Evolutionary conservation across 2,329 filamentous ascomycete species (phyloP).

Genomic region (Trichoderma sp.): DNA sequence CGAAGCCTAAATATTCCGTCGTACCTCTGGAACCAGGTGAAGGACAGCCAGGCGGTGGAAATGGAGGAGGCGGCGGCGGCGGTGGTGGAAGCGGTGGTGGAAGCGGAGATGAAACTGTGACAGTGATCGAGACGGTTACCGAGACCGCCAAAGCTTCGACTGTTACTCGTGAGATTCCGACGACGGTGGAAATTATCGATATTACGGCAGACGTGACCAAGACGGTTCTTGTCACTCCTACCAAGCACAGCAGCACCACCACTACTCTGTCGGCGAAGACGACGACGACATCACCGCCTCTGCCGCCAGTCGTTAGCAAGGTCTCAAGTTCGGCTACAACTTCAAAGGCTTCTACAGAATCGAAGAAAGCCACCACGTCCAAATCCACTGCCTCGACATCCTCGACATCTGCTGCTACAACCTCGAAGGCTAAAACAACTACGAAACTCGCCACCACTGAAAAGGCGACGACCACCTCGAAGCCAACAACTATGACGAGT

Average conservation of each 20-base stretch:
- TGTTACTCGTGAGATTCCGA: constrained; percentile 37
- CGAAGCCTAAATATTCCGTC: constrained; percentile 45
- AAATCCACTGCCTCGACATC: constrained; percentile 12
- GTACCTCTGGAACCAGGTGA: constrained; percentile 44
- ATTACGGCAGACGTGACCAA: constrained; percentile 35
- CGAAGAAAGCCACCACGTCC: background rate
- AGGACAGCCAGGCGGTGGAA: constrained; percentile 33
- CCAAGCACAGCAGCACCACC: constrained; percentile 8
- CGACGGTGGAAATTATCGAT: constrained; percentile 41
- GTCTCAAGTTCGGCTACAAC: background rate
- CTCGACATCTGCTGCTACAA: background rate
- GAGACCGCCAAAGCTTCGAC: constrained; percentile 37
- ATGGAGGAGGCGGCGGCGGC: constrained; percentile 25
- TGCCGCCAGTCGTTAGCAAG: background rate
- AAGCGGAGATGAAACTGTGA: constrained; percentile 36
- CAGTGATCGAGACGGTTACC: constrained; percentile 43
- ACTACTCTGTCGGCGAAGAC: background rate
- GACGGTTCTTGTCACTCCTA: constrained; percentile 38
- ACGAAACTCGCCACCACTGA: constrained; percentile 4
- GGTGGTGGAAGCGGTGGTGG: constrained; percentile 28
- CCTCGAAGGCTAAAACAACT: constrained; percentile 19
- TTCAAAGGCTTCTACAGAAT: background rate
- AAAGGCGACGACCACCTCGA: background rate
- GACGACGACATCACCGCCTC: background rate
- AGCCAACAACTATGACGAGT: background rate